Evolutionary conservation across 768 basidiomycete genomes (phyloP), one percentile per base, ranked within the genome.

Genomic region (Termitomyces titanicus): DNA sequence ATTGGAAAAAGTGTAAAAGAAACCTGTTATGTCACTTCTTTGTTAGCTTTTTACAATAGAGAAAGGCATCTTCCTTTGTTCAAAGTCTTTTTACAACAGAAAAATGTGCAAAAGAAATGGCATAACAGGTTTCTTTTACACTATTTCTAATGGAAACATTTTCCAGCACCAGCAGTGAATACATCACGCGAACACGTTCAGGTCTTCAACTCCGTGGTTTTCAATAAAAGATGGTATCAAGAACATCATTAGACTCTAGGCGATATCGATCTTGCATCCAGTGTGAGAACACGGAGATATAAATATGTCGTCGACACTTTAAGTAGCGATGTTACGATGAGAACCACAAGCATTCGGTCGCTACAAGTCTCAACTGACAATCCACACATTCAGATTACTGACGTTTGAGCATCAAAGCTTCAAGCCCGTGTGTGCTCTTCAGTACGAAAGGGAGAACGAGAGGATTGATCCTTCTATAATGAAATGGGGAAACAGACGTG

Each of bases 381-480:
- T 1, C 24, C 24, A 25, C 8, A 22, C 20, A 22, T 34, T 8
- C 46, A 35, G 15, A 24, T 15, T 7, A 47, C 29, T 24, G 15
- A 35, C 4, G 15, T 34, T 25, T 25, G n/a, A 2, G 17, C 3
- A 17, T 35, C 12, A 13, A 17, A 34, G 8, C 45, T 20, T 33
- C n/a, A 17, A 24, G 1, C 47, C n/a, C n/a, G n/a, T 35, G 10
- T 6, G 20, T 13, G 18, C 24, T 20, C 31, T 48, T 37, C 34
- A 25, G 17, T 11, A 33, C 17, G 10, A 22, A 25, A 22, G 20
- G 25, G 29, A 54, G 20, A 17, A 51, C 18, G 31, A 56, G 43
- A 37, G 47, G 20, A 25, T 42, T 51, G 35, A 53, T 59, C 57
- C 45, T 51, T 59, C 58, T 57, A 59, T 47, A 62, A 40, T 52